A percentile compares a stretch with the other conserved stretches of the same genome.
phyloP scores from a whole-genome alignment of 495 filamentous ascomycete species.

The Cenococcum geophilum region DNA sequence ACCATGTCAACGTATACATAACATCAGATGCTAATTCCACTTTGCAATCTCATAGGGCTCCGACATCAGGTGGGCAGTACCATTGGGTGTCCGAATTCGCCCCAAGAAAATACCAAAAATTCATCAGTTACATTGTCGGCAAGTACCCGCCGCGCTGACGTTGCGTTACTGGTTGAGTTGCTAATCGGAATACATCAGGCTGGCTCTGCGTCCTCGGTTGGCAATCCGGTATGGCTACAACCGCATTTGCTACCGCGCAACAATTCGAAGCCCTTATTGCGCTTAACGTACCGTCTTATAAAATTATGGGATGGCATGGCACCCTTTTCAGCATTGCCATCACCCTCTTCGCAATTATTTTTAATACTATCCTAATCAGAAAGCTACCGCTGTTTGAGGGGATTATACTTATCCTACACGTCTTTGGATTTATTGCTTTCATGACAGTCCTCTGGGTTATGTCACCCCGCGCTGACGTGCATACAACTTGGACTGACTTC shows the following conservation, averaged over 20 bases:
- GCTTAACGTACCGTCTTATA: slow-evolving; percentile 16
- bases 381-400: slow-evolving; percentile 53
- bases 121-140: slow-evolving; percentile 33
- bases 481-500: slow-evolving; percentile 46
- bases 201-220: slow-evolving; percentile 58
- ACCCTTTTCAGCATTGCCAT: slow-evolving; percentile 37
- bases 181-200: slow-evolving; percentile 13
- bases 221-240: slow-evolving; percentile 51
- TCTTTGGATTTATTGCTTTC: slow-evolving; percentile 57
- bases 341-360: slow-evolving; percentile 44
- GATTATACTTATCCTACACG: slow-evolving; percentile 55
- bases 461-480: slow-evolving; percentile 42
- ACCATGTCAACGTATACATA: no score
- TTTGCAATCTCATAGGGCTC: no score
- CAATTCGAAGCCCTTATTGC: slow-evolving; percentile 40
- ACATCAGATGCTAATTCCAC: no score
- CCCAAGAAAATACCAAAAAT: slow-evolving; percentile 28
- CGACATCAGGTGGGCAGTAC: slow-evolving; percentile 38
- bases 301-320: slow-evolving; percentile 13
- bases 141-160: not conserved
- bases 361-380: slow-evolving; percentile 52
- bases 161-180: not conserved
- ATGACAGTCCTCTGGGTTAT: slow-evolving; percentile 56
- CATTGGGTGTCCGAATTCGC: slow-evolving; percentile 37
- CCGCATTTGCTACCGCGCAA: slow-evolving; percentile 48